phyloP scores from a whole-genome alignment of 441 rosid species.

The Euphorbia schlechtendalii region DNA sequence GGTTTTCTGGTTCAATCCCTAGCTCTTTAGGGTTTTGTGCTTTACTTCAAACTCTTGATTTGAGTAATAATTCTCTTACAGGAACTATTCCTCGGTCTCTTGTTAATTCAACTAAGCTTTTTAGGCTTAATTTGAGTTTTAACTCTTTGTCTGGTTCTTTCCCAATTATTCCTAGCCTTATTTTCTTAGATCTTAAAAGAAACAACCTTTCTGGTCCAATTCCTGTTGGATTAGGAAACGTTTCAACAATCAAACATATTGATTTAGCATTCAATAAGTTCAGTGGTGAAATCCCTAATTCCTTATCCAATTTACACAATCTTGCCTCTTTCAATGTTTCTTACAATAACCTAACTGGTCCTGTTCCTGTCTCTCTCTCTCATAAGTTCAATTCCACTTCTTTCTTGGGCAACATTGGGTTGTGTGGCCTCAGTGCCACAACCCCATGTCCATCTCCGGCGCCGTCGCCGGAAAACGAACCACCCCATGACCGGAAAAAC shows the following conservation, averaged over 20 bases:
- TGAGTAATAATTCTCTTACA: constrained; percentile 52
- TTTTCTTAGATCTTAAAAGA: constrained; percentile 52
- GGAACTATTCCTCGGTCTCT: constrained; percentile 53
- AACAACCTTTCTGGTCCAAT: constrained; percentile 64
- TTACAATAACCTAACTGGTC: constrained; percentile 60
- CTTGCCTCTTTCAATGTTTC: constrained; percentile 60
- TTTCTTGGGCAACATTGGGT: constrained; percentile 51
- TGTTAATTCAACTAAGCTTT: constrained; percentile 58
- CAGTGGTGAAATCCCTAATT: constrained; percentile 55
- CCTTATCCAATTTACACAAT: constrained; percentile 34
- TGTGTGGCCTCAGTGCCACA: constrained; percentile 56
- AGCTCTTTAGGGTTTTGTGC: constrained; percentile 54
- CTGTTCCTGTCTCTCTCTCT: constrained; percentile 52
- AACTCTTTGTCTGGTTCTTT: constrained; percentile 56
- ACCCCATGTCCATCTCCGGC: constrained; percentile 44
- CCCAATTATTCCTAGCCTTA: constrained; percentile 42
- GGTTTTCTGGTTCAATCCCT: constrained; percentile 61
- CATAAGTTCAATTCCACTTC: constrained; percentile 60
- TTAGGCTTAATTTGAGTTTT: constrained; percentile 53
- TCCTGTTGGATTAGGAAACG: constrained; percentile 47
- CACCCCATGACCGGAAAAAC: constrained; percentile 27
- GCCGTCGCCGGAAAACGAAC: constrained; percentile 35
- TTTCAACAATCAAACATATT: constrained; percentile 39
- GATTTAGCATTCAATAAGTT: constrained; percentile 54
- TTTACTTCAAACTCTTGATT: constrained; percentile 64